phyloP scores from a whole-genome alignment of 345 rosid genomes.

The Dipteronia sinensis region DNA sequence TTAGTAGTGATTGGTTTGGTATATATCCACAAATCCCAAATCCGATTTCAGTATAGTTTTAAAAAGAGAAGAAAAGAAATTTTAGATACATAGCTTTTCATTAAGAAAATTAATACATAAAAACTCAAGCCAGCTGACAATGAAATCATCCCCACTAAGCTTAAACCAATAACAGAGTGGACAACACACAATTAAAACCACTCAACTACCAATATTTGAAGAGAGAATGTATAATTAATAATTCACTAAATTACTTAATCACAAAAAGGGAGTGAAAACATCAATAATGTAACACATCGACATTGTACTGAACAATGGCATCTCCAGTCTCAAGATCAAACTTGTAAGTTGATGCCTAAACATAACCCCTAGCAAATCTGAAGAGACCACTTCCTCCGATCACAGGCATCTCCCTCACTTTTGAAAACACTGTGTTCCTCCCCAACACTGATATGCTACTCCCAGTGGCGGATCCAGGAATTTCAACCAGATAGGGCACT shows the following conservation, averaged over 20 bases:
- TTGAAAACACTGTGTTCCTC: slow-evolving; percentile 50
- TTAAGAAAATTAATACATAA: neutral
- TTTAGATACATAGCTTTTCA: too few relatives aligned
- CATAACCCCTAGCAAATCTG: slow-evolving; percentile 80
- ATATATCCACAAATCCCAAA: too few relatives aligned
- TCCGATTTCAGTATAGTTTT: too few relatives aligned
- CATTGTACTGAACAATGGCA: slow-evolving; percentile 56
- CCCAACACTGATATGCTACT: slow-evolving; percentile 70
- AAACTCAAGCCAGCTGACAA: neutral
- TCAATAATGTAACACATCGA: slow-evolving; percentile 60
- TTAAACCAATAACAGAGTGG: neutral
- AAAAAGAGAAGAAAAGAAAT: too few relatives aligned
- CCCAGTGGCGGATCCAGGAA: too few relatives aligned
- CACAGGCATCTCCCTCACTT: slow-evolving; percentile 77
- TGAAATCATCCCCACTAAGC: neutral
- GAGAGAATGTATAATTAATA: neutral
- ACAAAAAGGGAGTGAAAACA: neutral
- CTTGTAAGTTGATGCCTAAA: slow-evolving; percentile 46
- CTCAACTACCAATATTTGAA: neutral
- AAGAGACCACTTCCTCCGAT: slow-evolving; percentile 77
- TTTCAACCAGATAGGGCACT: too few relatives aligned
- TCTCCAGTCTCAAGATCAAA: slow-evolving; percentile 38
- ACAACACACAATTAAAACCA: neutral
- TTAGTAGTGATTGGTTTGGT: too few relatives aligned
- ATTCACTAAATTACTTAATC: neutral